phyloP scores from a whole-genome alignment of 192 early-diverging fungal genomes.

The Phycomyces blakesleeanus region DNA sequence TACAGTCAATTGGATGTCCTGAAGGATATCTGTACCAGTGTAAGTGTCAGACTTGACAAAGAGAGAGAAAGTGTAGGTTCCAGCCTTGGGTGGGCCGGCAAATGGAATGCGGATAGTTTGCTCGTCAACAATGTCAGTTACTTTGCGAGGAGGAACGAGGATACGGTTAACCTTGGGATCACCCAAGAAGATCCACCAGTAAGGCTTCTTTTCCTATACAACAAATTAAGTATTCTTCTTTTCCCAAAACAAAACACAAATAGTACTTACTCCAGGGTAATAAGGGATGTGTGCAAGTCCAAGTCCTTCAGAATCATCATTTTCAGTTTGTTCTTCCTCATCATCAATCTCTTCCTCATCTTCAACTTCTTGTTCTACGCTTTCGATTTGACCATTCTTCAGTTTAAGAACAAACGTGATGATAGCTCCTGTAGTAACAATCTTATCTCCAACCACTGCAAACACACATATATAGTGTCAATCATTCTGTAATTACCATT shows the following conservation, averaged over 20 bases:
- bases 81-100: conserved; percentile 86
- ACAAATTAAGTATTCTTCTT: not conserved
- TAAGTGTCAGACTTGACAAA: conserved; percentile 88
- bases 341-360: conserved; percentile 35
- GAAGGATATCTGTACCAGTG: conserved; percentile 75
- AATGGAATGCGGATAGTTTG: conserved; percentile 82
- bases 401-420: conserved; percentile 67
- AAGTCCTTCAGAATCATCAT: conserved; percentile 37
- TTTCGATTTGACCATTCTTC: conserved; percentile 28
- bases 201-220: conserved; percentile 63
- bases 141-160: conserved; percentile 72
- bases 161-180: conserved; percentile 80
- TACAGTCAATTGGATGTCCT: conserved; percentile 77
- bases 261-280: conserved; percentile 48
- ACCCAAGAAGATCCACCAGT: conserved; percentile 91
- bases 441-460: conserved; percentile 65
- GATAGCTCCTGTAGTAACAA: conserved; percentile 73
- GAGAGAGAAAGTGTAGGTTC: conserved; percentile 77
- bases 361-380: conserved; percentile 24
- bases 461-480: not conserved
- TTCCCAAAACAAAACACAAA: not conserved
- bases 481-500: not conserved
- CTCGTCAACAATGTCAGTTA: conserved; percentile 66
- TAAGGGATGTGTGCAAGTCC: conserved; percentile 61
- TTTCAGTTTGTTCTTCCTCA: conserved; percentile 40